Conservation (phyloP, 2,329 filamentous ascomycete genomes). For the Fusarium sp. region DNA sequence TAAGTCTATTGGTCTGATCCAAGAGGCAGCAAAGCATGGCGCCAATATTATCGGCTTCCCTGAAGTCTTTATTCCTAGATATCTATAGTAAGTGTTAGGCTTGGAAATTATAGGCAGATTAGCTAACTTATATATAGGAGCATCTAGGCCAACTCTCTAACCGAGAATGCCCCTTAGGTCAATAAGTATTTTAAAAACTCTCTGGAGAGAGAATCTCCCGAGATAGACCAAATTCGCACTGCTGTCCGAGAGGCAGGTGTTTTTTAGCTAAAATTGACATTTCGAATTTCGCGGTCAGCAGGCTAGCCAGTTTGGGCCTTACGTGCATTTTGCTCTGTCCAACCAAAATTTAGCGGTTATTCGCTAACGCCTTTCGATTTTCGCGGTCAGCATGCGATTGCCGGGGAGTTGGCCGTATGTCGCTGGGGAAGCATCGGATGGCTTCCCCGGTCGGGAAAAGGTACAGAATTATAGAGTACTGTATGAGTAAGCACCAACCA, state of each 20-base stretch:
- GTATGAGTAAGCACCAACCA: too few species aligned
- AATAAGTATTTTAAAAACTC: constrained; percentile 60
- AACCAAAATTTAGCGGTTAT: too few species aligned
- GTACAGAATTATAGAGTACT: too few species aligned
- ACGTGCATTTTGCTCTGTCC: background rate
- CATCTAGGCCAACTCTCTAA: constrained; percentile 44
- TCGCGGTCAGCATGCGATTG: too few species aligned
- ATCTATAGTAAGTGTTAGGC: constrained; percentile 55
- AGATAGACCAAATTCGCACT: constrained; percentile 57
- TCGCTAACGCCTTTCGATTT: background rate
- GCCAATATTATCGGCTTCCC: constrained; percentile 55
- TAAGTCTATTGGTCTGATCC: constrained; percentile 49
- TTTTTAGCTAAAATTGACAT: constrained; percentile 12
- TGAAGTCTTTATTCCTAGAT: constrained; percentile 58
- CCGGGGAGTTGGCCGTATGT: too few species aligned
- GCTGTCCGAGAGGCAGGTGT: constrained; percentile 60
- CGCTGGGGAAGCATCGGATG: too few species aligned
- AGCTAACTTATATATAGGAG: constrained; percentile 34
- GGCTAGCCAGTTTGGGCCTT: background rate
- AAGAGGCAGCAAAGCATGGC: constrained; percentile 46
- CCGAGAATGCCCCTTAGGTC: constrained; percentile 51
- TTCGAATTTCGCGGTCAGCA: background rate
- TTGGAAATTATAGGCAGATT: background rate
- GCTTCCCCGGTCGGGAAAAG: too few species aligned
- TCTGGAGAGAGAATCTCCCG: constrained; percentile 51